These are phyloP conservation scores for Musa balbisiana DNA, from an alignment of 202 grass and related monocot species.

Conservation along the genomic window DNA sequence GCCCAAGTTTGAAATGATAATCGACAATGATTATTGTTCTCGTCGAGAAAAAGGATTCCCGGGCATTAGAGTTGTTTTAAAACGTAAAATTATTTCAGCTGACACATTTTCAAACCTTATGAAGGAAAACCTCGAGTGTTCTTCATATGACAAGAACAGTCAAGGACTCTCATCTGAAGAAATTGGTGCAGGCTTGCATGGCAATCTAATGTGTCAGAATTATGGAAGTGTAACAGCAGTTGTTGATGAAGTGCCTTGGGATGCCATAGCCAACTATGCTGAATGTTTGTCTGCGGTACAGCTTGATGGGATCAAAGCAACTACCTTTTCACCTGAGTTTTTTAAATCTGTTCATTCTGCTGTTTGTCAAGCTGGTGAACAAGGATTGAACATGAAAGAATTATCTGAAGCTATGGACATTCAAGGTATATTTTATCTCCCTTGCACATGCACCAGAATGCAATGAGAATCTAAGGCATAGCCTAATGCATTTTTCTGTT, in stretches of 20 bases:
- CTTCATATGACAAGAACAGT: conserved; percentile 22
- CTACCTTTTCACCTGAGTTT: conserved; percentile 47
- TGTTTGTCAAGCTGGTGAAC: conserved; percentile 61
- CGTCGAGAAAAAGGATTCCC: conserved; percentile 93
- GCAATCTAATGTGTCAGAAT: conserved; percentile 27
- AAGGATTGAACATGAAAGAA: conserved; percentile 57
- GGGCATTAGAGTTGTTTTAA: conserved; percentile 59
- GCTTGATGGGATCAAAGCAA: conserved; percentile 29
- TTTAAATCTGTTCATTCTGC: conserved; percentile 57
- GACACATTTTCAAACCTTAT: conserved; percentile 14
- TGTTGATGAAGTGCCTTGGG: conserved; percentile 51
- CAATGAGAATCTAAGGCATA: conserved; percentile 13
- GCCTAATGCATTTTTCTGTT: conserved; percentile 14
- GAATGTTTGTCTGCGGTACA: conserved; percentile 25
- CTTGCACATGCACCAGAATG: conserved; percentile 12
- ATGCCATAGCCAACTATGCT: conserved; percentile 51
- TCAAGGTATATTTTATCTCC: conserved; percentile 42
- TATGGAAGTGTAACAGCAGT: background rate
- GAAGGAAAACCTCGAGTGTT: conserved; percentile 42
- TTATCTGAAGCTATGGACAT: conserved; percentile 44
- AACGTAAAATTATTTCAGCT: conserved; percentile 39
- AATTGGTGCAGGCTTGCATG: conserved; percentile 9
- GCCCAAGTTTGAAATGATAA: conserved; percentile 46
- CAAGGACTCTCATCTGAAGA: conserved; percentile 31
- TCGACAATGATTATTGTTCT: conserved; percentile 51